Percentiles rank a stretch among this genome's conserved stretches.
phyloP scores from a whole-genome alignment of 768 basidiomycete species.

The Kwoniella heveanensis region DNA sequence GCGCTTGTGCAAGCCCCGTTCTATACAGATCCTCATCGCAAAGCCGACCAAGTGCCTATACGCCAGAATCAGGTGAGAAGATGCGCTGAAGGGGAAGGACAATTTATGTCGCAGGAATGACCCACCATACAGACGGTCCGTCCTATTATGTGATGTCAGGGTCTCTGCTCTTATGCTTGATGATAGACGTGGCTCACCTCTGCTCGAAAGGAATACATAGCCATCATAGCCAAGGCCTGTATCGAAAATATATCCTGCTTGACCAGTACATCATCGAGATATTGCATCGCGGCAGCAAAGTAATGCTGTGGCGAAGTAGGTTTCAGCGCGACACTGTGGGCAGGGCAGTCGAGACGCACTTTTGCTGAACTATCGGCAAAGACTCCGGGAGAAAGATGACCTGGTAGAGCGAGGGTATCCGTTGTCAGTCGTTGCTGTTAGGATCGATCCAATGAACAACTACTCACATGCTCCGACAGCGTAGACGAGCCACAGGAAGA shows the following conservation, averaged over 20 bases:
- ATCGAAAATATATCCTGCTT: background rate
- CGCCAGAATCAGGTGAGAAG: background rate
- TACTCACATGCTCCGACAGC: background rate
- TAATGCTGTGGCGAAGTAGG: background rate
- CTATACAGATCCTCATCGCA: background rate
- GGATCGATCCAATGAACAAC: too few species aligned
- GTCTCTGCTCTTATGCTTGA: too few species aligned
- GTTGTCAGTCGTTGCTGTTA: too few species aligned
- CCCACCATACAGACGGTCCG: background rate
- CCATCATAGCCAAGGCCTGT: background rate
- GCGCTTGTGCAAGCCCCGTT: background rate
- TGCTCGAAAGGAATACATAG: background rate
- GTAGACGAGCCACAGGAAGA: background rate
- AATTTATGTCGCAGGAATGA: too few species aligned
- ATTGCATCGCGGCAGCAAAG: background rate
- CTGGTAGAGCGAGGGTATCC: background rate
- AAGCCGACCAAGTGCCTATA: constrained; percentile 1
- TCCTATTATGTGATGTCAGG: background rate
- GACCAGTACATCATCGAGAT: background rate
- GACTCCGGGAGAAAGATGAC: background rate
- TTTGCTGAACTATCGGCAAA: background rate
- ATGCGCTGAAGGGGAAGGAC: too few species aligned
- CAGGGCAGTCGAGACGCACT: background rate
- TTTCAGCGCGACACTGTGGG: too few species aligned
- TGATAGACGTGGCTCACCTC: background rate